A percentile compares a stretch with the other conserved stretches of the same genome.
These are phyloP conservation scores for Mycocentrospora acerina DNA, from an alignment of 2,329 filamentous ascomycete genomes.

Conservation along the genomic window DNA sequence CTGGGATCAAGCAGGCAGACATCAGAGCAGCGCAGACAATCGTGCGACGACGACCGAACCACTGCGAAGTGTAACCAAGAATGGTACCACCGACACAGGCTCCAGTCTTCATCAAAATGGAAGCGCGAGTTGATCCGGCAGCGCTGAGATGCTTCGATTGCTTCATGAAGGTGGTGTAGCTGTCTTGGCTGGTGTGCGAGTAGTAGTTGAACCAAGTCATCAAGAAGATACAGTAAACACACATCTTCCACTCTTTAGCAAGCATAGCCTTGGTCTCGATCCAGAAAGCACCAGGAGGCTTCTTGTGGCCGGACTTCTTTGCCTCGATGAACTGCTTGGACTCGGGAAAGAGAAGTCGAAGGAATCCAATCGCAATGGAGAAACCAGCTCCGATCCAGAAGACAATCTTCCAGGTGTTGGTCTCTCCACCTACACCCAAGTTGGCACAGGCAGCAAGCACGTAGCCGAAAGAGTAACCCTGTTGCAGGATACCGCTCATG, in stretches of 20 bases:
- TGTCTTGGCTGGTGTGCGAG: constrained; percentile 78
- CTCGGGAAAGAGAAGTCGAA: constrained; percentile 70
- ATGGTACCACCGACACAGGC: constrained; percentile 73
- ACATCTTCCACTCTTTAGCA: constrained; percentile 71
- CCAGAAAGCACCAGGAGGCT: constrained; percentile 61
- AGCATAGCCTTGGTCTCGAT: constrained; percentile 69
- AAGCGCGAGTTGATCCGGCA: constrained; percentile 66
- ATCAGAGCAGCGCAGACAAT: constrained; percentile 64
- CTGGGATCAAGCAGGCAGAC: constrained; percentile 64
- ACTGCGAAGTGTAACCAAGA: constrained; percentile 74
- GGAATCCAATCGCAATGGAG: constrained; percentile 67
- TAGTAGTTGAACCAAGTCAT: constrained; percentile 70
- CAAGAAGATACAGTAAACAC: constrained; percentile 72
- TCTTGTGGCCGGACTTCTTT: constrained; percentile 60
- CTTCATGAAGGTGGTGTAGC: constrained; percentile 79
- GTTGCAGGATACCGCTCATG: constrained; percentile 80
- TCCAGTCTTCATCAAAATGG: constrained; percentile 79
- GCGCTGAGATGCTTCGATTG: constrained; percentile 69
- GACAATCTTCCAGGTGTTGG: constrained; percentile 70
- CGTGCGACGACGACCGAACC: constrained; percentile 69
- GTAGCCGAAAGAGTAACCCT: constrained; percentile 80
- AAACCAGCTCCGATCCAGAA: constrained; percentile 72
- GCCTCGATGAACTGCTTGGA: constrained; percentile 74
- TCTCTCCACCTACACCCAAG: constrained; percentile 66
- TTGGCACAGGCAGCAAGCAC: constrained; percentile 76